Evolutionary conservation across 2,329 filamentous ascomycete species (phyloP).

Genomic region (Colletotrichum tropicale): DNA sequence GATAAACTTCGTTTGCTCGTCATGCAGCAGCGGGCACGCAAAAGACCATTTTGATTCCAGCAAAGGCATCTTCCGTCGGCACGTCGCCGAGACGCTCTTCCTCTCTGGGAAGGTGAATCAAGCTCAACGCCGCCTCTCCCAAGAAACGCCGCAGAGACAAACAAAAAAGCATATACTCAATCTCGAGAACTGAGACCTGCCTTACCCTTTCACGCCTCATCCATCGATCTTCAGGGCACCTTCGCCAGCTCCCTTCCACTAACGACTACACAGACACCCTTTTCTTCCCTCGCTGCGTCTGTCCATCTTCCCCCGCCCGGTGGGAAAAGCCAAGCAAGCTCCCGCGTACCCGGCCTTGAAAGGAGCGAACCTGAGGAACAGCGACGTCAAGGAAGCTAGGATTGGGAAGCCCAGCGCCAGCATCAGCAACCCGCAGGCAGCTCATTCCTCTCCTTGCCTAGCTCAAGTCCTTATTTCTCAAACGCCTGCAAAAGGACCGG

Average conservation of each 20-base stretch:
- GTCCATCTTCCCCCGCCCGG: neutral
- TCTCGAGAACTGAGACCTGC: constrained; percentile 6
- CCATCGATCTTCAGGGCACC: neutral
- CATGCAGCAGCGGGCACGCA: neutral
- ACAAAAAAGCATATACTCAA: constrained; percentile 2
- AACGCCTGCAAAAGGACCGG: neutral
- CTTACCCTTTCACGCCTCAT: neutral
- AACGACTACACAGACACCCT: neutral
- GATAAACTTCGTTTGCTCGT: neutral
- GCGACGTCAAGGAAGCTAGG: neutral
- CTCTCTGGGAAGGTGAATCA: neutral
- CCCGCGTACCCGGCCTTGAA: neutral
- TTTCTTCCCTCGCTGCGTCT: neutral
- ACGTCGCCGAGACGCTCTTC: constrained; percentile 6
- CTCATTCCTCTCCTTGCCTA: neutral
- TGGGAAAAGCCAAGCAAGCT: neutral
- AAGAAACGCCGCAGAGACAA: constrained; percentile 9
- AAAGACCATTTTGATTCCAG: neutral
- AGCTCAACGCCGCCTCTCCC: constrained; percentile 10
- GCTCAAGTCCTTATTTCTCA: neutral
- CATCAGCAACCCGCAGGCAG: neutral
- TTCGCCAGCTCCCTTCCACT: neutral
- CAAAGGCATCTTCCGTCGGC: neutral
- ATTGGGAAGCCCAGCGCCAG: neutral
- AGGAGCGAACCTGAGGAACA: neutral